Conservation (phyloP, 1,139 yeast genomes). For the Protomyces pachydermus region DNA sequence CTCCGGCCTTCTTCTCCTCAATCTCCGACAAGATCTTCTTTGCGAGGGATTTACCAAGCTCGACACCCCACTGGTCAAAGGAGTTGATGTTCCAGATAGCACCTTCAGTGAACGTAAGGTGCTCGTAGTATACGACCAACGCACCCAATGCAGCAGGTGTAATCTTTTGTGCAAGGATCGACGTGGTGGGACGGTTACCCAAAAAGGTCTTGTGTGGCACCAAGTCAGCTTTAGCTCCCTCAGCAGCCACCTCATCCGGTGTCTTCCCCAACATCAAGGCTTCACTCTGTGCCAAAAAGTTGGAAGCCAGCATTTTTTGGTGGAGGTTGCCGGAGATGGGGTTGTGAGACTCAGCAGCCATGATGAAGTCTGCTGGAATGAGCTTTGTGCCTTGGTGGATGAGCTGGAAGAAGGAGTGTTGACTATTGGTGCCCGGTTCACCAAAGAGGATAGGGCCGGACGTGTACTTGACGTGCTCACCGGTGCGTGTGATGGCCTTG, state of each 20-base stretch:
- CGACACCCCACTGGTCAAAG: constrained; percentile 99
- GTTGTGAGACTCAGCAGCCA: constrained; percentile 97
- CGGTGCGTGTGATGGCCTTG: constrained; percentile 90
- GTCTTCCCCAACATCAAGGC: constrained; percentile 96
- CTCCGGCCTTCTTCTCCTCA: constrained; percentile 53
- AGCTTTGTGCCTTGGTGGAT: constrained; percentile 98
- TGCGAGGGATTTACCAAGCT: constrained; percentile 95
- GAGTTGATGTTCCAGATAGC: constrained; percentile 99
- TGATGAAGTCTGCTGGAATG: constrained; percentile 92
- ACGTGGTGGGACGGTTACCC: constrained; percentile 98
- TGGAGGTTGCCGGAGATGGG: constrained; percentile 91
- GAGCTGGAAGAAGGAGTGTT: constrained; percentile 98
- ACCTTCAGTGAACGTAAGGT: constrained; percentile 94
- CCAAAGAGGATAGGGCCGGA: constrained; percentile 95
- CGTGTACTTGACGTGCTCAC: constrained; percentile 84
- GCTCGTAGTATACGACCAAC: constrained; percentile 95
- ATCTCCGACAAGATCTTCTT: constrained; percentile 90
- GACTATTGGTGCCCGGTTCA: constrained; percentile 98
- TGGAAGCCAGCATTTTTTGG: constrained; percentile 96
- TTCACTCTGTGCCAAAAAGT: constrained; percentile 97
- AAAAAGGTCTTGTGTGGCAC: constrained; percentile 94
- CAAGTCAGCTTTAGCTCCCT: constrained; percentile 71
- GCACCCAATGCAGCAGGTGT: constrained; percentile 96
- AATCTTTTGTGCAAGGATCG: constrained; percentile 88
- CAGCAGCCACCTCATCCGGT: constrained; percentile 74